Percentiles rank a stretch among this genome's conserved stretches.
Evolutionary conservation across 2,329 filamentous ascomycete species (phyloP).

Genomic region (Fusarium humuli): DNA sequence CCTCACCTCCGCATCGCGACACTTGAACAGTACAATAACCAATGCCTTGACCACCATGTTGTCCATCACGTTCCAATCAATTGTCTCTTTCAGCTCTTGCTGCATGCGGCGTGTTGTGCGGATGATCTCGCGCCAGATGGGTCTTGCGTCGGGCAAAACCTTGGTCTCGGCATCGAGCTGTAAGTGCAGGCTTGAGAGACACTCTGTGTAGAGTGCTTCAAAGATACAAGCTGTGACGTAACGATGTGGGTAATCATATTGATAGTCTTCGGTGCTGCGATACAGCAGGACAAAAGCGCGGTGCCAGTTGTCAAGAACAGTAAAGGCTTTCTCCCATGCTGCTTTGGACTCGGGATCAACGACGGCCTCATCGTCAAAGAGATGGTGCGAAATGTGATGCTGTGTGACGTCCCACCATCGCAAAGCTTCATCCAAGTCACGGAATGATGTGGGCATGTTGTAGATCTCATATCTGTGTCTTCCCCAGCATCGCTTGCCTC

Average conservation of each 20-base stretch:
- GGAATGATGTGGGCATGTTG: slow-evolving; percentile 34
- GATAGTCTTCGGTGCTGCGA: slow-evolving; percentile 16
- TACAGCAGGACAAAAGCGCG: slow-evolving; percentile 28
- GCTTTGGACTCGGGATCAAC: neutral
- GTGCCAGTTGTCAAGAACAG: slow-evolving; percentile 31
- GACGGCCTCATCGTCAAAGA: neutral
- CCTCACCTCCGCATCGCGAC: slow-evolving; percentile 25
- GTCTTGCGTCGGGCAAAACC: slow-evolving; percentile 31
- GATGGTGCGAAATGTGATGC: slow-evolving; percentile 24
- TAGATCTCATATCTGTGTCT: slow-evolving; percentile 21
- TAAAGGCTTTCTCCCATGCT: slow-evolving; percentile 23
- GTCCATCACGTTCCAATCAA: slow-evolving; percentile 20
- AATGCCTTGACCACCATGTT: slow-evolving; percentile 39
- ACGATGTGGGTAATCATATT: slow-evolving; percentile 8
- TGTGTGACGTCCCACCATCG: slow-evolving; percentile 40
- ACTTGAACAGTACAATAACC: slow-evolving; percentile 38
- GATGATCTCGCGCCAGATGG: slow-evolving; percentile 38
- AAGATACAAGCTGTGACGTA: slow-evolving; percentile 36
- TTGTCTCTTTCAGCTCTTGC: neutral
- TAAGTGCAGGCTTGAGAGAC: slow-evolving; percentile 25
- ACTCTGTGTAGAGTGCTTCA: slow-evolving; percentile 38
- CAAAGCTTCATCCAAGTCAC: slow-evolving; percentile 29
- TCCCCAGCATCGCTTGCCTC: neutral
- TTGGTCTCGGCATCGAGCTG: slow-evolving; percentile 17
- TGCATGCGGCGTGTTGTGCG: slow-evolving; percentile 17